A percentile compares a stretch with the other conserved stretches of the same genome.
Evolutionary conservation across 1,139 yeast species (phyloP).

Genomic region (Yamadazyma triangularis): DNA sequence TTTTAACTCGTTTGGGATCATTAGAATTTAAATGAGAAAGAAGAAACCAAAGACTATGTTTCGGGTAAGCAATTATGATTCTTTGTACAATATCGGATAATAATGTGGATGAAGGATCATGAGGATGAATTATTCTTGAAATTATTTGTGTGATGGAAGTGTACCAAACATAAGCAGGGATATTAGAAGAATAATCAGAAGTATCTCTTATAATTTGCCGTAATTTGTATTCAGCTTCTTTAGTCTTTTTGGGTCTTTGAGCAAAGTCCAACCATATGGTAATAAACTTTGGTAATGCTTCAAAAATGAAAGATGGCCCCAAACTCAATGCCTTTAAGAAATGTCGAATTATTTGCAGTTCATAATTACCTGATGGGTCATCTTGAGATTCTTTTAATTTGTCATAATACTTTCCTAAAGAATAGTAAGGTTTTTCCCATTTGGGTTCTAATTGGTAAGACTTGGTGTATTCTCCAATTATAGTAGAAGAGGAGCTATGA

Average conservation of each 20-base stretch:
- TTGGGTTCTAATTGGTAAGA: conserved; percentile 53
- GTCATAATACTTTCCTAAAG: conserved; percentile 74
- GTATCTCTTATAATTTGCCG: conserved; percentile 52
- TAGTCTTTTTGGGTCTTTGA: conserved; percentile 20
- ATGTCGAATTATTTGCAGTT: conserved; percentile 57
- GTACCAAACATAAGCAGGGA: conserved; percentile 72
- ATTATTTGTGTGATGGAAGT: conserved; percentile 82
- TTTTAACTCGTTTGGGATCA: conserved; percentile 50
- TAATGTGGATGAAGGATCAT: conserved; percentile 51
- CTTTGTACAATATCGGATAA: conserved; percentile 53
- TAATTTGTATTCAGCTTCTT: conserved; percentile 37
- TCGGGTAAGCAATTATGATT: conserved; percentile 65
- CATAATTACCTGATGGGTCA: conserved; percentile 58
- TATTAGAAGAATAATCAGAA: conserved; percentile 36
- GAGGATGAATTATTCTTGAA: conserved; percentile 70
- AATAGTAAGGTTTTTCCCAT: conserved; percentile 81
- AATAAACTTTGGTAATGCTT: conserved; percentile 82
- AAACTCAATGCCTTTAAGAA: conserved; percentile 65
- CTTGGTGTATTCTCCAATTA: conserved; percentile 62
- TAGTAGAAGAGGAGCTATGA: conserved; percentile 73
- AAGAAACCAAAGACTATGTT: conserved; percentile 81
- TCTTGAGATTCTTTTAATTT: conserved; percentile 64
- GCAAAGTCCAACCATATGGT: conserved; percentile 93
- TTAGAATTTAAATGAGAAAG: conserved; percentile 70
- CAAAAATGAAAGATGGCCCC: conserved; percentile 70